These are phyloP conservation scores for Globisporangium middletonii DNA, from an alignment of 352 stramenopile species.

Conservation along the genomic window DNA sequence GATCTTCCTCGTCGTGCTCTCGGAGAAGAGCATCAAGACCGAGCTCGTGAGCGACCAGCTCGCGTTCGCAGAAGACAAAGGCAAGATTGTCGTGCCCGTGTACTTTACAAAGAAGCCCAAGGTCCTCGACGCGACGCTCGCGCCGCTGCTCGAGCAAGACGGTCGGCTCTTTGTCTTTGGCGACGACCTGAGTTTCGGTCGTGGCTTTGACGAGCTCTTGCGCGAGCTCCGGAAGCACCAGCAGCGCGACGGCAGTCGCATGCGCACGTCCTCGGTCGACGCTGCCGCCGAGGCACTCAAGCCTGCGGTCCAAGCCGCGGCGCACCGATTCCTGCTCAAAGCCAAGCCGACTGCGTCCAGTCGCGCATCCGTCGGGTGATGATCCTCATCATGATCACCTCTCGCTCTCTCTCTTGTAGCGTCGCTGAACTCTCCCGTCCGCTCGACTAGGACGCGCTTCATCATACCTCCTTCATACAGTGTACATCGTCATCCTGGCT, in stretches of 20 bases:
- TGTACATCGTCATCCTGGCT: too few species aligned
- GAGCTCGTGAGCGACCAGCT: conserved; percentile 80
- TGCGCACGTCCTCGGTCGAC: conserved; percentile 7
- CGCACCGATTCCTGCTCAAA: conserved; percentile 28
- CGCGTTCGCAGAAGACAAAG: conserved; percentile 80
- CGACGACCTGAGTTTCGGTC: conserved; percentile 58
- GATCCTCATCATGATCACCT: too few species aligned
- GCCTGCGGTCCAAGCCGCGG: conserved; percentile 29
- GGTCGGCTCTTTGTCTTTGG: conserved; percentile 42
- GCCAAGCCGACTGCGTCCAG: neutral
- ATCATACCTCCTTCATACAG: too few species aligned
- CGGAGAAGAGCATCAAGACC: conserved; percentile 65
- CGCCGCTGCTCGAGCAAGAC: conserved; percentile 28
- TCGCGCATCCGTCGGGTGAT: conserved; percentile 11
- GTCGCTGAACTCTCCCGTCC: too few species aligned
- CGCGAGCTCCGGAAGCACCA: conserved; percentile 30
- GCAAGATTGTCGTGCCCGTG: conserved; percentile 67
- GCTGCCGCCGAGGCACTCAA: conserved; percentile 22
- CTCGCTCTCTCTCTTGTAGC: too few species aligned
- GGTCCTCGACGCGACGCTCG: conserved; percentile 33
- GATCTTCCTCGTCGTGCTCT: conserved; percentile 70
- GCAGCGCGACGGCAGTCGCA: conserved; percentile 1
- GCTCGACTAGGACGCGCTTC: too few species aligned
- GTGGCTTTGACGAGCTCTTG: conserved; percentile 52
- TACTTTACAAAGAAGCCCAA: conserved; percentile 52